Percentiles rank a stretch among this genome's conserved stretches.
These are phyloP conservation scores for Colletotrichum musicola DNA, from an alignment of 2,329 filamentous ascomycete species.

Conservation along the genomic window DNA sequence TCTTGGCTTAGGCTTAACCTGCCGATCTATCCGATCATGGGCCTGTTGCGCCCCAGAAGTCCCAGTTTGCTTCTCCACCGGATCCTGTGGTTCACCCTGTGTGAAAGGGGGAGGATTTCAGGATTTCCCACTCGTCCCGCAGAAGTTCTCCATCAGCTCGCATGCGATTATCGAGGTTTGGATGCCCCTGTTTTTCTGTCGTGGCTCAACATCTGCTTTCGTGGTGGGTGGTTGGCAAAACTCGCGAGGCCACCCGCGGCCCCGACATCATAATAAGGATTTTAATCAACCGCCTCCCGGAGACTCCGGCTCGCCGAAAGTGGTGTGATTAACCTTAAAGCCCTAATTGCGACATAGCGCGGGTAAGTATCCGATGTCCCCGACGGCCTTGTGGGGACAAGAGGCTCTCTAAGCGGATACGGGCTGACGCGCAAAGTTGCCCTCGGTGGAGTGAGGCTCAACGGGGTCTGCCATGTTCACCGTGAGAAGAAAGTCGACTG, in stretches of 20 bases:
- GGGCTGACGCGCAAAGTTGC: conserved; percentile 22
- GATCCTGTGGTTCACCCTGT: conserved; percentile 11
- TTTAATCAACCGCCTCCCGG: not conserved
- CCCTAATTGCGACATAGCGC: conserved; percentile 13
- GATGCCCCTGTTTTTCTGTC: not conserved
- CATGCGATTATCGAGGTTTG: not conserved
- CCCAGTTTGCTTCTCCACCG: conserved; percentile 14
- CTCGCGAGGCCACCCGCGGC: not conserved
- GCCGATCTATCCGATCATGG: conserved; percentile 36
- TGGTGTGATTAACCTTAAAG: conserved; percentile 1
- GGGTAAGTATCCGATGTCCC: conserved; percentile 1
- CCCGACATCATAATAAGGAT: not conserved
- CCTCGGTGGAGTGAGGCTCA: conserved; percentile 14
- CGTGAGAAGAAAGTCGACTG: not conserved
- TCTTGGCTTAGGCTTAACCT: conserved; percentile 35
- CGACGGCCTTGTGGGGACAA: conserved; percentile 21
- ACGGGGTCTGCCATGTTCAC: not conserved
- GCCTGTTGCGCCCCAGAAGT: conserved; percentile 6
- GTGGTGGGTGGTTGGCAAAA: not conserved
- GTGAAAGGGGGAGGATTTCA: conserved; percentile 1
- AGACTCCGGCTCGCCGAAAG: too few species aligned
- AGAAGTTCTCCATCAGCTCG: not conserved
- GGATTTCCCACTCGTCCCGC: conserved; percentile 7
- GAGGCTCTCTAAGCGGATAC: conserved; percentile 25
- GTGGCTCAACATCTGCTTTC: not conserved